Evolutionary conservation across 2,329 filamentous ascomycete species (phyloP), one percentile per base, ranked within the genome.

Genomic region (Pseudogymnoascus sp.): DNA sequence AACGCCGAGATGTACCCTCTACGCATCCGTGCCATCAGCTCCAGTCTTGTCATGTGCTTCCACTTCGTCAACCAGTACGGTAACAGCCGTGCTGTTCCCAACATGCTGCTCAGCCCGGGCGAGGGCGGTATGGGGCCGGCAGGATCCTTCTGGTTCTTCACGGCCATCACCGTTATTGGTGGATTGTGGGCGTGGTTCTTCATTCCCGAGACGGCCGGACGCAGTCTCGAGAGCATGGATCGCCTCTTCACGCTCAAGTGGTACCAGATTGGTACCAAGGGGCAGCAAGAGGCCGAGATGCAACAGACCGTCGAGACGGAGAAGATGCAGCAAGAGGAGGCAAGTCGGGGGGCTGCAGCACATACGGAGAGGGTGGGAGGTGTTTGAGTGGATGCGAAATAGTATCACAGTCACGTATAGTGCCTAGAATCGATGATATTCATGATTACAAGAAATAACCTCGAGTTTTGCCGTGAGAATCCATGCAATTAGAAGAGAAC

Each of bases 31-130:
- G 87, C 88, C 3, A 74, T 91, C 8, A 83, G 85, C 18, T 88
- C 86, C 0, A 88, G 84, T 0, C 79, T 88, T 69, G 84, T 86
- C 53, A 91, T 91, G 89, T 88, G 84, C 0, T 80, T 91, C 62
- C 88, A 92, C 73, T 91, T 91, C 69, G 85, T 82, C 63, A 90
- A 90, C 72, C 87, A 91, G 73, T 91, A 90, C 70, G 89, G 88
- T 25, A 91, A 89, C 75, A 81, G 84, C 1, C 85, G 89, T 36
- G 87, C 89, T 0, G 85, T 91, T 0, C 89, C 88, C 1, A 82
- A 84, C 65, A 90, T 91, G 87, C 81, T 92, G 47, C 77, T 91
- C 1, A 65, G 75, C 0, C 63, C 61, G 8, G 28, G 25, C 0
- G 35, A 75, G 1, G 80, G 80, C 2, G 81, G 81, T 1, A 79